Evolutionary conservation across 148 eudicot genomes (phyloP).

Genomic region (Euryodendron excelsum): DNA sequence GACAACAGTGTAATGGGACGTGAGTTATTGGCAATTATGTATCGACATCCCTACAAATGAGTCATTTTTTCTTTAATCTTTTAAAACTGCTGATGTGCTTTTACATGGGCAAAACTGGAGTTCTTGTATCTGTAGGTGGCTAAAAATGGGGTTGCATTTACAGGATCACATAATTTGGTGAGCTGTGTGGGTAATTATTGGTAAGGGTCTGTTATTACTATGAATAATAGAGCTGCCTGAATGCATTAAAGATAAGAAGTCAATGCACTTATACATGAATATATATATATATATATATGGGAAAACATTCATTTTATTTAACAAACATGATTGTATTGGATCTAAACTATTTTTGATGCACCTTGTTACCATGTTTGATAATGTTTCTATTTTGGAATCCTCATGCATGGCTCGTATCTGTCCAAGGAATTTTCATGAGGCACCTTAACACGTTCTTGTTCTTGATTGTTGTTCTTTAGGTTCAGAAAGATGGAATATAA

Average conservation of each 20-base stretch:
- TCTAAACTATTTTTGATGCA: no score
- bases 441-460: not conserved
- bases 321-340: no score
- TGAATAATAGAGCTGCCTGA: not conserved
- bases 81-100: not conserved
- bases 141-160: not conserved
- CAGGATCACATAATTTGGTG: not conserved
- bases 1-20: no score
- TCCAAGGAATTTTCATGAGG: not conserved
- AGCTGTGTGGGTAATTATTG: not conserved
- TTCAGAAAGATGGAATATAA: conserved; percentile 35
- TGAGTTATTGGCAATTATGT: not conserved
- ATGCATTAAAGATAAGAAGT: not conserved
- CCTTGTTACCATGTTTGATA: not conserved
- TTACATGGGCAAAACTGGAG: not conserved
- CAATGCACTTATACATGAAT: no score
- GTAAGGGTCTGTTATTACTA: not conserved
- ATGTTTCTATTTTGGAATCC: not conserved
- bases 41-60: not conserved
- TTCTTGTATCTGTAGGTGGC: not conserved
- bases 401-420: not conserved
- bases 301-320: no score
- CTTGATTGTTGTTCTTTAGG: conserved; percentile 28
- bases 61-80: not conserved
- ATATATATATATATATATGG: no score